Evolutionary conservation across 768 basidiomycete species (phyloP).

Genomic region (Sporobolomyces phaffii): DNA sequence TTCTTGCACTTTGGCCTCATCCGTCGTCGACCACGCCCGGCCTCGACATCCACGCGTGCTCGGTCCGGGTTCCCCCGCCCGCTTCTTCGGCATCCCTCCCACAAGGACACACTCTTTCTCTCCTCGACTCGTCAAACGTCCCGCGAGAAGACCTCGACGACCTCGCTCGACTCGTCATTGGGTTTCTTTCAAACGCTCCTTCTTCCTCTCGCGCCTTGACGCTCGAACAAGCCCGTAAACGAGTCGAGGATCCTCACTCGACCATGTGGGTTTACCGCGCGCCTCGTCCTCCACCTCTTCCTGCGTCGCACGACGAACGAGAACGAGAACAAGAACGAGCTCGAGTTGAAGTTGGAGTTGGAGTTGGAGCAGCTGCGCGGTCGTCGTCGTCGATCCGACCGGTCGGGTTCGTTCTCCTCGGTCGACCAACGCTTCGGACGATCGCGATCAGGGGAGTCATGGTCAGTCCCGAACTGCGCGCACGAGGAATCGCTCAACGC

Average conservation of each 20-base stretch:
- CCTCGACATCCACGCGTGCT: neutral
- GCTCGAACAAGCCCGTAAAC: neutral
- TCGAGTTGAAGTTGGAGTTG: no score
- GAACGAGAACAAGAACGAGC: neutral
- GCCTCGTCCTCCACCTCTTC: no score
- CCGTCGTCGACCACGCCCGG: neutral
- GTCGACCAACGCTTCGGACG: constrained; percentile 13
- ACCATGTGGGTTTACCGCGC: constrained; percentile 20
- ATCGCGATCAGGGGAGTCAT: constrained; percentile 19
- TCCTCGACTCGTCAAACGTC: neutral
- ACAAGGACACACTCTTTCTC: neutral
- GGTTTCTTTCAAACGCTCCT: neutral
- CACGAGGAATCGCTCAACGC: constrained; percentile 1
- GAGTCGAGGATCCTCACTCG: no score
- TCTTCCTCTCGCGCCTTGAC: neutral
- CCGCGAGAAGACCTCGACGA: neutral
- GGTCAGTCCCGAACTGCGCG: neutral
- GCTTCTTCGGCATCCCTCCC: neutral
- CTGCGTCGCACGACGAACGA: no score
- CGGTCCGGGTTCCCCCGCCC: neutral
- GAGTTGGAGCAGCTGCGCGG: no score
- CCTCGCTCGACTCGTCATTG: neutral
- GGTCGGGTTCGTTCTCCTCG: constrained; percentile 10
- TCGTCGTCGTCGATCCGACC: no score
- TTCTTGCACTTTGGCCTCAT: constrained; percentile 8